Percentiles rank a stretch among this genome's conserved stretches.
Conservation (phyloP, 768 basidiomycete genomes). For the Crassisporium funariophilum region DNA sequence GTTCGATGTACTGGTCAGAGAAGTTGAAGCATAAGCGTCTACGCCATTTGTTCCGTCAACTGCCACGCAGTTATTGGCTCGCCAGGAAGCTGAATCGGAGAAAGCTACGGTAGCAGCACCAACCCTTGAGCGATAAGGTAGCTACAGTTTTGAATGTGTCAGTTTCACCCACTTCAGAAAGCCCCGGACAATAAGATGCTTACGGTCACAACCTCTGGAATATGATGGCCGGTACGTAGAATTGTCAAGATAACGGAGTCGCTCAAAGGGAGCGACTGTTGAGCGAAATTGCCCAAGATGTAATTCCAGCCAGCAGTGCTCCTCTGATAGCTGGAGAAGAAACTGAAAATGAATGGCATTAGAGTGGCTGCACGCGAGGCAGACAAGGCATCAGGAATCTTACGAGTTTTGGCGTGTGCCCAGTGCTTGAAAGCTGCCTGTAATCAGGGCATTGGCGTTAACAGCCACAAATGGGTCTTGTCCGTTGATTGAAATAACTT, state of each 20-base stretch:
- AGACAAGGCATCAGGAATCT: slow-evolving; percentile 5
- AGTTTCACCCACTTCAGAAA: too few species aligned
- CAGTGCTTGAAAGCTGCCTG: slow-evolving; percentile 54
- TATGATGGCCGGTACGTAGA: slow-evolving; percentile 37
- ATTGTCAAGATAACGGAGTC: slow-evolving; percentile 52
- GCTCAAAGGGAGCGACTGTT: slow-evolving; percentile 51
- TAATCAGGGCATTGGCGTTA: slow-evolving; percentile 52
- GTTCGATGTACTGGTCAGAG: slow-evolving; percentile 6
- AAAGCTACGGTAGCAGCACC: slow-evolving; percentile 44
- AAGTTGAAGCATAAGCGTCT: slow-evolving; percentile 31
- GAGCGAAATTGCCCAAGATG: slow-evolving; percentile 56
- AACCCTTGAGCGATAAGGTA: slow-evolving; percentile 61
- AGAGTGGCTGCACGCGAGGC: background rate
- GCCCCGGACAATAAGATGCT: slow-evolving; percentile 12
- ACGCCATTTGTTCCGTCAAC: slow-evolving; percentile 51
- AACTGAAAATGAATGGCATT: slow-evolving; percentile 26
- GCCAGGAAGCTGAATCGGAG: slow-evolving; percentile 50
- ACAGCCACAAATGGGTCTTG: slow-evolving; percentile 53
- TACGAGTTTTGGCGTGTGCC: slow-evolving; percentile 52
- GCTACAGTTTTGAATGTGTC: slow-evolving; percentile 26
- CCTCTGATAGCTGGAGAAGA: slow-evolving; percentile 47
- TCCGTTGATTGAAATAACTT: slow-evolving; percentile 56
- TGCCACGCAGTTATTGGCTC: slow-evolving; percentile 57
- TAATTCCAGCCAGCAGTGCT: slow-evolving; percentile 42
- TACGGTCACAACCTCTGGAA: slow-evolving; percentile 48